Percentiles rank a stretch among this genome's conserved stretches.
These are phyloP conservation scores for Buxus sempervirens DNA, from an alignment of 164 flowering plant species.

Conservation along the genomic window DNA sequence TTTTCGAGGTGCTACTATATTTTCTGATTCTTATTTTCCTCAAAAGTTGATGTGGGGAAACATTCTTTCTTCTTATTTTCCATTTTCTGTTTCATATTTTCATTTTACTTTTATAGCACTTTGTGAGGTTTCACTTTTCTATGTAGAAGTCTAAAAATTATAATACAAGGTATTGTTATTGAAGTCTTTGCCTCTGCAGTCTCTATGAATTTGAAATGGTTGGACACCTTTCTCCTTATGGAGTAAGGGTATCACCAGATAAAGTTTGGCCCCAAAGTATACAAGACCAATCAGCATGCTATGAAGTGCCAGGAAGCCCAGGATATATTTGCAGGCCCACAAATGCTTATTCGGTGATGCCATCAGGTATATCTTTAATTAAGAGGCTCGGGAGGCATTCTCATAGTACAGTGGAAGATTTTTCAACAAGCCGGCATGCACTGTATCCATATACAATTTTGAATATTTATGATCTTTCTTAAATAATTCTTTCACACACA, in stretches of 20 bases:
- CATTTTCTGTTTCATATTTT: too few species aligned
- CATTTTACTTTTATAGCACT: too few species aligned
- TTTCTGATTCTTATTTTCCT: too few species aligned
- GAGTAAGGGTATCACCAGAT: constrained; percentile 38
- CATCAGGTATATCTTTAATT: constrained; percentile 61
- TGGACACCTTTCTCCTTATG: constrained; percentile 31
- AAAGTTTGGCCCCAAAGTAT: constrained; percentile 43
- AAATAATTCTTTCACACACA: background rate
- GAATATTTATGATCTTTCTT: background rate
- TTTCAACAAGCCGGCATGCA: constrained; percentile 27
- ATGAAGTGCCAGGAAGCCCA: constrained; percentile 27
- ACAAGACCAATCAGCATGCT: constrained; percentile 22
- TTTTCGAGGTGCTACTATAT: too few species aligned
- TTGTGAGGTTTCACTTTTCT: too few species aligned
- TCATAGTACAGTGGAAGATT: constrained; percentile 21
- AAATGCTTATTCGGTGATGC: constrained; percentile 28
- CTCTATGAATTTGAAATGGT: constrained; percentile 53
- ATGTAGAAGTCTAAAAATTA: background rate
- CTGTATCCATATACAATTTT: constrained; percentile 58
- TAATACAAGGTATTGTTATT: constrained; percentile 12
- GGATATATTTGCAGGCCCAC: constrained; percentile 35
- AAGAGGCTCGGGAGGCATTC: constrained; percentile 30
- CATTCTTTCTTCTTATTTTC: too few species aligned
- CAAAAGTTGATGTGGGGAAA: too few species aligned
- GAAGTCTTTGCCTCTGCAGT: constrained; percentile 41